These are phyloP conservation scores for Zygosaccharomyces lentus DNA, from an alignment of 805 yeast genomes.

Conservation along the genomic window DNA sequence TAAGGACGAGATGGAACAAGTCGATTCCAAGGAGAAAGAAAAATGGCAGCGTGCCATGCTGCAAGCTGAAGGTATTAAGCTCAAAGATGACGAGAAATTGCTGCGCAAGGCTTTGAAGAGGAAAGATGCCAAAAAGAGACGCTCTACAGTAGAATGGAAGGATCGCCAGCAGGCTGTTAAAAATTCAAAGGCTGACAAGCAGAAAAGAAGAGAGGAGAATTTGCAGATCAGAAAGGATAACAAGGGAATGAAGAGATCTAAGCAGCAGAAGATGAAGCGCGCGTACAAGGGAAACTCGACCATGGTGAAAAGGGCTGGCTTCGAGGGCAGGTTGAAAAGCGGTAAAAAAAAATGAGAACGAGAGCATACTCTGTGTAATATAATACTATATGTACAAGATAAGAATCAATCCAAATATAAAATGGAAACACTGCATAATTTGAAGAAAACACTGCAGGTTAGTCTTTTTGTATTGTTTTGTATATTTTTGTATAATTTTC, in stretches of 20 bases:
- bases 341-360: constrained; percentile 25
- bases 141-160: constrained; percentile 86
- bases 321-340: constrained; percentile 62
- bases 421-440: not conserved
- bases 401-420: not conserved
- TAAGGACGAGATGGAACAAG: constrained; percentile 59
- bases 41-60: constrained; percentile 82
- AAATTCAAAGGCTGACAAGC: constrained; percentile 67
- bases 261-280: constrained; percentile 62
- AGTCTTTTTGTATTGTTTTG: not conserved
- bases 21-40: constrained; percentile 59
- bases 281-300: constrained; percentile 55
- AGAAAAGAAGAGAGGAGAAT: constrained; percentile 89
- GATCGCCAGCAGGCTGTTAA: constrained; percentile 81
- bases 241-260: constrained; percentile 74
- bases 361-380: constrained; percentile 3
- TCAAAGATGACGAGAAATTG: constrained; percentile 85
- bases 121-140: constrained; percentile 77
- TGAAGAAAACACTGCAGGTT: not conserved
- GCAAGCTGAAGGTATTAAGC: constrained; percentile 82
- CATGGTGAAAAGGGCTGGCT: constrained; percentile 71
- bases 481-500: not conserved
- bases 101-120: constrained; percentile 81
- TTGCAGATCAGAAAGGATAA: constrained; percentile 78
- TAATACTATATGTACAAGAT: not conserved